Percentiles rank a stretch among this genome's conserved stretches.
phyloP scores from a whole-genome alignment of 495 filamentous ascomycete species.

The Rhypophila decipiens region DNA sequence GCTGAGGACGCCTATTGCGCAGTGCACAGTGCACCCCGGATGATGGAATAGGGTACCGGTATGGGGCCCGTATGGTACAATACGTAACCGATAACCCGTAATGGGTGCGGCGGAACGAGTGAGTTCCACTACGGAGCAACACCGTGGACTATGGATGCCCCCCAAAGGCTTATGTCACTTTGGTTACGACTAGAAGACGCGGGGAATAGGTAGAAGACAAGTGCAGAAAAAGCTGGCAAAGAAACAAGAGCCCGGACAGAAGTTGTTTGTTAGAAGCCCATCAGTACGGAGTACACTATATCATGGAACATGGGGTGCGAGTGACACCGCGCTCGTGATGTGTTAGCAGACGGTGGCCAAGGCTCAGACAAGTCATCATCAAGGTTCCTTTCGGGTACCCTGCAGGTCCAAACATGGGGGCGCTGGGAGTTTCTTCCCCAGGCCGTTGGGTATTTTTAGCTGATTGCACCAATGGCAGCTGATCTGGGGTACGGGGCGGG shows the following conservation, averaged over 20 bases:
- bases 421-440: too few relatives aligned
- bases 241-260: too few relatives aligned
- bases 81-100: too few relatives aligned
- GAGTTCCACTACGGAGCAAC: too few relatives aligned
- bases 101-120: background rate
- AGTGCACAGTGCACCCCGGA: background rate
- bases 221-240: too few relatives aligned
- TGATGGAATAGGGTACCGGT: too few relatives aligned
- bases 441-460: background rate
- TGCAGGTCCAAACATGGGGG: background rate
- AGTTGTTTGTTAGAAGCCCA: background rate
- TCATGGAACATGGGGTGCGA: constrained; percentile 1
- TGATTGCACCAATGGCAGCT: background rate
- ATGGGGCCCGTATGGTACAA: too few relatives aligned
- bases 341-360: constrained; percentile 3
- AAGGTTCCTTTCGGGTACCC: constrained; percentile 12
- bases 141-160: too few relatives aligned
- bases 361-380: background rate
- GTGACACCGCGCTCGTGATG: constrained; percentile 24
- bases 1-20: background rate
- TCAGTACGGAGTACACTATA: background rate
- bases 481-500: constrained; percentile 5
- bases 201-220: too few relatives aligned
- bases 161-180: too few relatives aligned
- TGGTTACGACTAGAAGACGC: too few relatives aligned